Percentiles rank a stretch among this genome's conserved stretches.
These are phyloP conservation scores for Tephrocybe sp. DNA, from an alignment of 768 basidiomycete genomes.

Conservation along the genomic window DNA sequence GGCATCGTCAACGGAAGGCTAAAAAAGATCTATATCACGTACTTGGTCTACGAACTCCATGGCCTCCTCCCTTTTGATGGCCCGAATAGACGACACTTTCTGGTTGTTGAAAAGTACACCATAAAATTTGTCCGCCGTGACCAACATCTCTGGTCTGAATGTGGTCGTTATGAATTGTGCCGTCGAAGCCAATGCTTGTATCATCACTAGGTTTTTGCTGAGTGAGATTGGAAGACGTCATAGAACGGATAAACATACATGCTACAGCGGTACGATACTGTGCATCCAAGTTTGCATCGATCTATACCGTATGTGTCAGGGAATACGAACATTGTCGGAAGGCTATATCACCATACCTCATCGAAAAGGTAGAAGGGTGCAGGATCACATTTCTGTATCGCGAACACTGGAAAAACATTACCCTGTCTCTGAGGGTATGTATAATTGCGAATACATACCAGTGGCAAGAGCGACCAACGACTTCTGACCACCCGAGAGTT, in stretches of 20 bases:
- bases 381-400: constrained; percentile 98
- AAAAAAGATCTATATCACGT: constrained; percentile 17
- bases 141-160: constrained; percentile 96
- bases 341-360: constrained; percentile 55
- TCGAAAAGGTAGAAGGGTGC: constrained; percentile 99
- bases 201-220: constrained; percentile 67
- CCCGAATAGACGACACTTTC: constrained; percentile 87
- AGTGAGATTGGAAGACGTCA: neutral
- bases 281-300: constrained; percentile 96
- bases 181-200: constrained; percentile 80
- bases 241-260: constrained; percentile 49
- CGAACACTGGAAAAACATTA: constrained; percentile 65
- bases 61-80: constrained; percentile 88
- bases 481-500: constrained; percentile 96
- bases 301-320: constrained; percentile 39
- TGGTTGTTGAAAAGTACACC: constrained; percentile 96
- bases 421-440: neutral
- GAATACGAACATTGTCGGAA: neutral
- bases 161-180: constrained; percentile 99
- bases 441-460: constrained; percentile 44
- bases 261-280: constrained; percentile 98
- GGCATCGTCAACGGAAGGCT: neutral
- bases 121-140: constrained; percentile 94
- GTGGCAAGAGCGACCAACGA: constrained; percentile 94
- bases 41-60: constrained; percentile 94